phyloP scores from a whole-genome alignment of 75 land plant genomes.

The Gnetum montanum region DNA sequence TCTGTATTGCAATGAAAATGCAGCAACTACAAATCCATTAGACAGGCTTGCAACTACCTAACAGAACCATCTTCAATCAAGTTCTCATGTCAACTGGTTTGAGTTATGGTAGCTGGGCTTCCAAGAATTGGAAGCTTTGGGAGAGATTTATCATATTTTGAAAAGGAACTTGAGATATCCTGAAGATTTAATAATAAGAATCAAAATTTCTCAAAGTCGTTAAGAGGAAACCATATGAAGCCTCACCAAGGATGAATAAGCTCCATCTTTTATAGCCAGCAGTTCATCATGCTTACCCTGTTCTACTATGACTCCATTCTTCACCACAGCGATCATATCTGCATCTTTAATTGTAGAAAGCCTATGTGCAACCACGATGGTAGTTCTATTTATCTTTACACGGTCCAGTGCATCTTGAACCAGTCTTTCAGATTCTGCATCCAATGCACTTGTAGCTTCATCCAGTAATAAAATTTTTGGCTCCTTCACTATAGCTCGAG shows the following conservation, averaged over 20 bases:
- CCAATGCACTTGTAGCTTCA: slow-evolving; percentile 78
- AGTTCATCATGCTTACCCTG: slow-evolving; percentile 69
- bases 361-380: slow-evolving; percentile 75
- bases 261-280: slow-evolving; percentile 33
- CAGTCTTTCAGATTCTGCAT: slow-evolving; percentile 72
- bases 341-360: slow-evolving; percentile 70
- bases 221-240: slow-evolving; percentile 34
- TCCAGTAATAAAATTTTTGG: slow-evolving; percentile 66
- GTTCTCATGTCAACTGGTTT: no score
- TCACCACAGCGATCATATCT: slow-evolving; percentile 67
- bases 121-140: no score
- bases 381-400: slow-evolving; percentile 61
- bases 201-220: no score
- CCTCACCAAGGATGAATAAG: slow-evolving; percentile 53
- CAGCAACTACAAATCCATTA: no score
- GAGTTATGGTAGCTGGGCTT: no score
- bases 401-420: slow-evolving; percentile 78
- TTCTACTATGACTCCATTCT: slow-evolving; percentile 65
- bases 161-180: no score
- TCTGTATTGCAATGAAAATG: no score
- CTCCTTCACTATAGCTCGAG: slow-evolving; percentile 62
- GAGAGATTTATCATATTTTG: no score
- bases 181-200: no score
- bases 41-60: no score
- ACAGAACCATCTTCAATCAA: no score